A percentile compares a stretch with the other conserved stretches of the same genome.
phyloP scores from a whole-genome alignment of 2,329 filamentous ascomycete species.

The Dichotomopilus funicola region DNA sequence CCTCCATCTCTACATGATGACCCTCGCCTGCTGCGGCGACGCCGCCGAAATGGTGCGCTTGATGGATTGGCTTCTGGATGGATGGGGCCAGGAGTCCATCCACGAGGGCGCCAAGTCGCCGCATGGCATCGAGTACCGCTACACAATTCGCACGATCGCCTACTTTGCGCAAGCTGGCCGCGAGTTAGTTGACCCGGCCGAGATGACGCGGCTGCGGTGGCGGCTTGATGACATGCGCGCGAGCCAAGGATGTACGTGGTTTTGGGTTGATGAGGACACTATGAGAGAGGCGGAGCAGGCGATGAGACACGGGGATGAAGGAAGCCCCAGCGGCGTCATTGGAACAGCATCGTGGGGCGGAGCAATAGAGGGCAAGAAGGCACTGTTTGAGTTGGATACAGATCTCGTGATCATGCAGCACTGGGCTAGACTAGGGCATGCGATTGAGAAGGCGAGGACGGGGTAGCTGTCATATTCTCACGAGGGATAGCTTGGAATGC shows the following conservation, averaged over 20 bases:
- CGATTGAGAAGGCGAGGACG: background rate
- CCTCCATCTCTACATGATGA: conserved; percentile 56
- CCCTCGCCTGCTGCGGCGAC: conserved; percentile 56
- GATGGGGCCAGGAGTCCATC: conserved; percentile 35
- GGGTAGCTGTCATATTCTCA: background rate
- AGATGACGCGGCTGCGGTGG: conserved; percentile 28
- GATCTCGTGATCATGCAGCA: conserved; percentile 8
- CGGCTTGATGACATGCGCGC: conserved; percentile 17
- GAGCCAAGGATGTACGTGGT: conserved; percentile 18
- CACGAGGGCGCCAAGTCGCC: conserved; percentile 32
- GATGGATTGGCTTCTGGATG: conserved; percentile 51
- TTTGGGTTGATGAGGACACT: conserved; percentile 9
- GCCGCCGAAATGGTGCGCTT: conserved; percentile 50
- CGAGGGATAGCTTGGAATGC: background rate
- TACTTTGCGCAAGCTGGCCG: conserved; percentile 44
- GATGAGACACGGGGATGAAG: no score
- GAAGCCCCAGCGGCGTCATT: no score
- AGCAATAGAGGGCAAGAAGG: background rate
- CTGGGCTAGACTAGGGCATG: conserved; percentile 9
- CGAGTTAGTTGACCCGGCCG: conserved; percentile 32
- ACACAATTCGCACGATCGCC: conserved; percentile 25
- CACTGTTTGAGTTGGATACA: conserved; percentile 2
- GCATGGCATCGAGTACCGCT: conserved; percentile 30
- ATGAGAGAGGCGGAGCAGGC: no score
- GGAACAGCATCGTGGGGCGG: background rate